Evolutionary conservation across 129 eudicot species (phyloP).

Genomic region (Chrysanthemum lavandulifolium): DNA sequence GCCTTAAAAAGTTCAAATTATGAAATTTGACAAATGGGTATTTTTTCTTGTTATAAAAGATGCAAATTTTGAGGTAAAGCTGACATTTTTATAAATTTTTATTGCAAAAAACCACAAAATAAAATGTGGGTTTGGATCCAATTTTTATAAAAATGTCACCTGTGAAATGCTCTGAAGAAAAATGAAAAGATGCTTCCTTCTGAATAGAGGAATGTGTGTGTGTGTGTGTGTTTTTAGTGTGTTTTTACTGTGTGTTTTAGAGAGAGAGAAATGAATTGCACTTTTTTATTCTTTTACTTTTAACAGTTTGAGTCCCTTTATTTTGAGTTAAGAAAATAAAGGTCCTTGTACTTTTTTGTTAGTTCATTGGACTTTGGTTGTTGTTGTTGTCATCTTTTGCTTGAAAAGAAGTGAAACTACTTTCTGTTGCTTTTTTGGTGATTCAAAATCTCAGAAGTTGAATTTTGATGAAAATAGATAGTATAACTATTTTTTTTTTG

Average conservation of each 20-base stretch:
- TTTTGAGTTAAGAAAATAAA: conserved; percentile 23
- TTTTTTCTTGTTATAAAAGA: too few relatives aligned
- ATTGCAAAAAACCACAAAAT: background rate
- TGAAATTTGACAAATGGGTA: background rate
- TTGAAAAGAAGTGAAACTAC: background rate
- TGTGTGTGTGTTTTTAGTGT: conserved; percentile 21
- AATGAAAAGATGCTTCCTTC: conserved; percentile 32
- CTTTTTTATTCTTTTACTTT: conserved; percentile 16
- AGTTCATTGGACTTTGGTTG: background rate
- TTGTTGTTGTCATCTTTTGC: too few relatives aligned
- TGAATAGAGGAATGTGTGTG: conserved; percentile 26
- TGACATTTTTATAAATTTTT: too few relatives aligned
- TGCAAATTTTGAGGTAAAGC: too few relatives aligned
- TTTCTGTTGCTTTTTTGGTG: background rate
- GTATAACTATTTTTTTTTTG: too few relatives aligned
- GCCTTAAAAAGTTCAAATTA: conserved; percentile 11
- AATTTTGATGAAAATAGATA: too few relatives aligned
- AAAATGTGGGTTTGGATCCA: conserved; percentile 36
- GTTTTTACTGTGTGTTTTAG: conserved; percentile 21
- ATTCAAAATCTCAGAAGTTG: too few relatives aligned
- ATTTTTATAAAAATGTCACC: background rate
- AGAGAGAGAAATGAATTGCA: conserved; percentile 23
- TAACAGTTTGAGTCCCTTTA: conserved; percentile 30
- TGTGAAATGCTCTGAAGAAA: too few relatives aligned
- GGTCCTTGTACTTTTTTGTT: conserved; percentile 17